These are phyloP conservation scores for Lolium perenne DNA, from an alignment of 176 grass and related monocot genomes.

Conservation along the genomic window DNA sequence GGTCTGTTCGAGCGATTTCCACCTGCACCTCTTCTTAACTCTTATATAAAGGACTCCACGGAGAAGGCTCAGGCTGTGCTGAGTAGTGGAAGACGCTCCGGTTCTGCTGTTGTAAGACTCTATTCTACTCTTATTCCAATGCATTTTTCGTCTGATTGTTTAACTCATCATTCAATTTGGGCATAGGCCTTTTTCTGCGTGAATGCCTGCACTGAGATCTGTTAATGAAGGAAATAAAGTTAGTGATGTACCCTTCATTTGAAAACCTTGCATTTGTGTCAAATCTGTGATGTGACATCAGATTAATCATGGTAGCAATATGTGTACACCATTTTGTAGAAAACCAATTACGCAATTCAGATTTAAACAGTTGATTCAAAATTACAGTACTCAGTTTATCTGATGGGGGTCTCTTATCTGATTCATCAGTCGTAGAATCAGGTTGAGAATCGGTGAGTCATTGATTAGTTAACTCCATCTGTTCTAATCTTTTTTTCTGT, in stretches of 20 bases:
- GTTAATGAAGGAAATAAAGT: conserved; percentile 8
- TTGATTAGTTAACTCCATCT: conserved; percentile 18
- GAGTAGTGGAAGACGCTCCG: conserved; percentile 56
- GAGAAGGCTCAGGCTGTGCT: conserved; percentile 63
- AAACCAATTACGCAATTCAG: background rate
- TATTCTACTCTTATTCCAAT: conserved; percentile 5
- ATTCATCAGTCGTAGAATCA: background rate
- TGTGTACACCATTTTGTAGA: background rate
- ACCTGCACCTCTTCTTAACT: conserved; percentile 65
- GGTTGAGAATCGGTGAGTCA: background rate
- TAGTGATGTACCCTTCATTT: conserved; percentile 5
- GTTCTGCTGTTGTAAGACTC: conserved; percentile 61
- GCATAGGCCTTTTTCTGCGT: background rate
- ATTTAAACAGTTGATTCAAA: conserved; percentile 20
- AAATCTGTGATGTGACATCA: background rate
- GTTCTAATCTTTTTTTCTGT: background rate
- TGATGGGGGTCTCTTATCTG: background rate
- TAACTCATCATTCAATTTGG: background rate
- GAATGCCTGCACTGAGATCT: background rate
- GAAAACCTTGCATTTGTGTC: background rate
- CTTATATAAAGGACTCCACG: conserved; percentile 56
- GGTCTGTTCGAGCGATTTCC: conserved; percentile 64
- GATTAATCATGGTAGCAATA: background rate
- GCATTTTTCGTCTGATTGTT: conserved; percentile 2
- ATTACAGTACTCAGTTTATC: background rate